A percentile compares a stretch with the other conserved stretches of the same genome.
These are phyloP conservation scores for Lepidium campestre DNA, from an alignment of 441 rosid genomes.

Conservation along the genomic window DNA sequence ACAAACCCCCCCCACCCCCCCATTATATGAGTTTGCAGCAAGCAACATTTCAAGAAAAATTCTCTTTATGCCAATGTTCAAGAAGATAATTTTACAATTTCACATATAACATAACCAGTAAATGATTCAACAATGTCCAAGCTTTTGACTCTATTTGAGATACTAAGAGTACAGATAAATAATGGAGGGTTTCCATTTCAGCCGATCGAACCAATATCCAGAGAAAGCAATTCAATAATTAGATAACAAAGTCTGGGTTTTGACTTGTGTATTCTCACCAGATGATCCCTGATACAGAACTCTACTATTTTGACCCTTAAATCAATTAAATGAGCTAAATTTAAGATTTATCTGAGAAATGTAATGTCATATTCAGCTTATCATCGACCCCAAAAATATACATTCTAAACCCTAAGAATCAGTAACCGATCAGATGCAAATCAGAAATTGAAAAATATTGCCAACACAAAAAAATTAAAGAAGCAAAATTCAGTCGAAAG, in stretches of 20 bases:
- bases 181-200: not conserved
- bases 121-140: conserved; percentile 1
- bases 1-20: too few species aligned
- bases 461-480: not conserved
- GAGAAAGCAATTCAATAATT: not conserved
- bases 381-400: not conserved
- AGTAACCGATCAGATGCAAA: not conserved
- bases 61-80: not conserved
- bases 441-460: not conserved
- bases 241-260: not conserved
- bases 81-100: not conserved
- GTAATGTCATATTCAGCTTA: not conserved
- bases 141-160: not conserved
- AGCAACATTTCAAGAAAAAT: not conserved
- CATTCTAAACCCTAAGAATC: not conserved
- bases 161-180: not conserved
- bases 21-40: not conserved
- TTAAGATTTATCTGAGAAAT: not conserved
- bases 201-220: not conserved
- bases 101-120: not conserved
- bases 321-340: not conserved
- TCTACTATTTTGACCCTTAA: not conserved
- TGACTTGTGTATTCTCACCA: too few species aligned
- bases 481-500: not conserved
- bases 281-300: not conserved